Conservation (phyloP, 2,329 filamentous ascomycete species). For the Escovopsis sp. region DNA sequence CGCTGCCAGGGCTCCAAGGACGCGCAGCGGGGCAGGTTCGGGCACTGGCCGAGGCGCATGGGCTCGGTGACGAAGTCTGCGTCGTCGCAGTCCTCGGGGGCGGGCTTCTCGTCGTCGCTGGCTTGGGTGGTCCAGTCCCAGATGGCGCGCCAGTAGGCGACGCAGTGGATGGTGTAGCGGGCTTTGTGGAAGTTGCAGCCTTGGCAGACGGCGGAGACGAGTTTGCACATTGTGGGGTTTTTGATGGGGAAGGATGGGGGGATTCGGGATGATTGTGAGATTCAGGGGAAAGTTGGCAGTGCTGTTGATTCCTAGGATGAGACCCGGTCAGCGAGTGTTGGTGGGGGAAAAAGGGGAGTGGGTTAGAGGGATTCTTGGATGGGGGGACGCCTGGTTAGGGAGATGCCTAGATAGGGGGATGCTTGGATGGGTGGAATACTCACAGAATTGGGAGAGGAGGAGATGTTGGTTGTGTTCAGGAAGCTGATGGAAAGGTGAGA, state of each 20-base stretch:
- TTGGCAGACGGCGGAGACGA: background rate
- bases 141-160: background rate
- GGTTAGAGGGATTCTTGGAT: too few species aligned
- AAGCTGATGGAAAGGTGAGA: too few species aligned
- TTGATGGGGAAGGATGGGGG: background rate
- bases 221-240: slow-evolving; percentile 1
- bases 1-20: background rate
- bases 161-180: background rate
- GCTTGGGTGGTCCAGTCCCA: background rate
- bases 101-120: background rate
- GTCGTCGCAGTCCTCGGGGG: background rate
- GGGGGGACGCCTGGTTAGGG: too few species aligned
- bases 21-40: background rate
- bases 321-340: too few species aligned
- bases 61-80: background rate
- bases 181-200: background rate
- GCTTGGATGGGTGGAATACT: too few species aligned
- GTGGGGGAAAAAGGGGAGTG: too few species aligned
- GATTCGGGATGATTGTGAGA: background rate
- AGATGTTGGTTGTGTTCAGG: too few species aligned
- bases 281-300: slow-evolving; percentile 4
- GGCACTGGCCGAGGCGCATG: background rate
- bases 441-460: too few species aligned
- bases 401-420: too few species aligned
- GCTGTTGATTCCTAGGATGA: too few species aligned